Evolutionary conservation across 192 early-diverging fungal genomes (phyloP), one percentile per base, ranked within the genome.

Genomic region (Backusella tuberculispora): DNA sequence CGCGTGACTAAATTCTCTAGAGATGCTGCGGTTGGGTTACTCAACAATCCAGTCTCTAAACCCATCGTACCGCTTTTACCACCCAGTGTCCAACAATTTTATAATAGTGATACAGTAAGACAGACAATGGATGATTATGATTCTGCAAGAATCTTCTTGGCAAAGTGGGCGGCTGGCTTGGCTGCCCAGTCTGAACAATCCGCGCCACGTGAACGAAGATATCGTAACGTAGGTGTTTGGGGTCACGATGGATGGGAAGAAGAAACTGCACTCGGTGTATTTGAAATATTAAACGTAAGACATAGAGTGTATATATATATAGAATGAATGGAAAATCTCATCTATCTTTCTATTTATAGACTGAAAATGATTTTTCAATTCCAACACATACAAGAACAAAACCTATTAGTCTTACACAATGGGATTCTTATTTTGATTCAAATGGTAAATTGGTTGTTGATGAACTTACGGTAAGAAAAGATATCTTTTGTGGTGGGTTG

Each of bases 71-170:
- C 90, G 3, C 46, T 79, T 13, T 75, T 88, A 10, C 85, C 85
- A 12, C 83, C 87, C 19, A 76, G 81, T 19, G 74, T 93, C 4
- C 85, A 90, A 73, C 80, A 82, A 21, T 60, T 86, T 15, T 77
- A 85, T 24, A 85, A 86, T 17, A 83, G 85, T 8, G 87, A 90
- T 10, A 85, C 87, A 1, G 85, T 90, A 46, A 86, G 85, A 26
- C 82, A 79, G 46, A 80, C 89, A 1, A 90, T 90, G 42, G 90
- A 90, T n/a, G 93, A 95, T 67, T 95, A 92, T 72, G 93, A 95
- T 72, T 86, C 90, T 70, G 92, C 90, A 0, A 85, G 93, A 9
- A 84, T 95, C 9, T 95, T 91, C 71, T 79, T 93, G 29, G 93
- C 93, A 7, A 92, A 91, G 69, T 95, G 92, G 92, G 94, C 92